These are phyloP conservation scores for Xerocomellus amylosporus DNA, from an alignment of 768 basidiomycete species.

Conservation along the genomic window DNA sequence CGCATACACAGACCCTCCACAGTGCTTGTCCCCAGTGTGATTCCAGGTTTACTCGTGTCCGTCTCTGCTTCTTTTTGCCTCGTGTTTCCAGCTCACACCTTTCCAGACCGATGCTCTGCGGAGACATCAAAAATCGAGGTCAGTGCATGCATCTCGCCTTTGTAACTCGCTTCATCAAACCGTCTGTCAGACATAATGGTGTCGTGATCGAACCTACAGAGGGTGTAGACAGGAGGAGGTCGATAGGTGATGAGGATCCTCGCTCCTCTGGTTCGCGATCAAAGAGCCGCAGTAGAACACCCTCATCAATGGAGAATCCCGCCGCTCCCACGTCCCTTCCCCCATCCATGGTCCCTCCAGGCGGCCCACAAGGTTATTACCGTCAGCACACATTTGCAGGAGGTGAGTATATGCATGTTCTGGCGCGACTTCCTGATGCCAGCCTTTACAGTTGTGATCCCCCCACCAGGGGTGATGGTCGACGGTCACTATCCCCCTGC, in stretches of 20 bases:
- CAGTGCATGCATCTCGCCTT: conserved; percentile 19
- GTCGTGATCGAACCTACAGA: conserved; percentile 55
- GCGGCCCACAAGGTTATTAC: conserved; percentile 58
- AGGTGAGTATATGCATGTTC: conserved; percentile 26
- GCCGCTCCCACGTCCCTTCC: conserved; percentile 36
- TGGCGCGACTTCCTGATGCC: not conserved
- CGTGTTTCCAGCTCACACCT: conserved; percentile 16
- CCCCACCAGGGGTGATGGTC: conserved; percentile 40
- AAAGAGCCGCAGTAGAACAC: conserved; percentile 51
- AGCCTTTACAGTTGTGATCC: conserved; percentile 38
- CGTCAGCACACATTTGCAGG: conserved; percentile 58
- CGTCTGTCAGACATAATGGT: conserved; percentile 53
- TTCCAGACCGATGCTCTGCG: conserved; percentile 75
- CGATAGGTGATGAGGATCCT: conserved; percentile 22
- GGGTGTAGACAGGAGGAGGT: conserved; percentile 15
- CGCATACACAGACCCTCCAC: conserved; percentile 15
- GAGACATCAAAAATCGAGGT: conserved; percentile 80
- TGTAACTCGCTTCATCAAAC: not conserved
- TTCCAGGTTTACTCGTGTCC: conserved; percentile 73
- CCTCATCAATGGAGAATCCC: conserved; percentile 42
- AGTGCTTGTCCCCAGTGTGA: conserved; percentile 80
- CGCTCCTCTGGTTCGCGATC: conserved; percentile 44
- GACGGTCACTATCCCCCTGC: conserved; percentile 42
- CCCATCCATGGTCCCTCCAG: conserved; percentile 29
- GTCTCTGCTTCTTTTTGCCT: conserved; percentile 27